A percentile compares a stretch with the other conserved stretches of the same genome.
Evolutionary conservation across 2,329 filamentous ascomycete species (phyloP).

Genomic region (Aureobasidium sp.): DNA sequence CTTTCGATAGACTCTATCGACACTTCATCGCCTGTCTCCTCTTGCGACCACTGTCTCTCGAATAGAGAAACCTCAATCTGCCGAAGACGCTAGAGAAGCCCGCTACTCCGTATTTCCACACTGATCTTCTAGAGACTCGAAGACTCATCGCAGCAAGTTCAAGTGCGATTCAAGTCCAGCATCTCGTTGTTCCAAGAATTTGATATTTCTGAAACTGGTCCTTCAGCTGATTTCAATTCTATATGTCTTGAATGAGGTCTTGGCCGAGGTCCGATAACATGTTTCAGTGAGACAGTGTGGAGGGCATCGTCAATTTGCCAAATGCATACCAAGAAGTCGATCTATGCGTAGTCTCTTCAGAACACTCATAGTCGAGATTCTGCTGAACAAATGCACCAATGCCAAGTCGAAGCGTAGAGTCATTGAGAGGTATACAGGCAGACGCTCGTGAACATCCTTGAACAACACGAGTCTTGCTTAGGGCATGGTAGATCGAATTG

Average conservation of each 20-base stretch:
- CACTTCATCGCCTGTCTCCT: background rate
- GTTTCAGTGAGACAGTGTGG: background rate
- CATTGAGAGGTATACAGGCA: background rate
- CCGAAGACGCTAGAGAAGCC: background rate
- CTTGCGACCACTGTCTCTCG: no score
- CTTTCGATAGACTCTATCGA: constrained; percentile 1
- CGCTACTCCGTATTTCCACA: background rate
- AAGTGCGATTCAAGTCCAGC: background rate
- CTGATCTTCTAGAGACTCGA: background rate
- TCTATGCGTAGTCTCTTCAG: background rate
- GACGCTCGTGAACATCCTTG: background rate
- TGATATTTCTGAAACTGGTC: background rate
- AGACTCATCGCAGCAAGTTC: background rate
- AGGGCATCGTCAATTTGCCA: background rate
- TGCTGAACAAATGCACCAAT: background rate
- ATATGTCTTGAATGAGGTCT: background rate
- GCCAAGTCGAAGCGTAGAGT: no score
- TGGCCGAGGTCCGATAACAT: background rate
- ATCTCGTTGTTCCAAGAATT: background rate
- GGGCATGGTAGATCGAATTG: background rate
- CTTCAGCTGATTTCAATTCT: background rate
- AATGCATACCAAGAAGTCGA: background rate
- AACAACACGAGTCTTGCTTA: background rate
- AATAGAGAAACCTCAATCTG: no score
- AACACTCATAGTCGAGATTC: background rate